Conservation (phyloP, 306 rosid species). For the Glycine latifolia region DNA sequence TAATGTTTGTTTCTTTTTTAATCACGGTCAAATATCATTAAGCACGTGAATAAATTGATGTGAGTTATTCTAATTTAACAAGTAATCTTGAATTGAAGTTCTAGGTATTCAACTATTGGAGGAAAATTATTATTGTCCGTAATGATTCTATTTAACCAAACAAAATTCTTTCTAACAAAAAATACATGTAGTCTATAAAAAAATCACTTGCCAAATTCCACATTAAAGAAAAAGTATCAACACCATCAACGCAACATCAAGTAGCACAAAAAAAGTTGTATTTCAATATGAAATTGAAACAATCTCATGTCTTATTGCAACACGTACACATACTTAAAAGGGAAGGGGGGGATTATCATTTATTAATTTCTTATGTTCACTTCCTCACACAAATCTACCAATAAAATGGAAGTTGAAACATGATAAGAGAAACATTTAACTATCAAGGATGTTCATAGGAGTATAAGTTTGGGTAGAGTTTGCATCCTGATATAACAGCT, state of each 20-base stretch:
- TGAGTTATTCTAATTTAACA: too few relatives aligned
- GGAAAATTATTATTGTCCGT: too few relatives aligned
- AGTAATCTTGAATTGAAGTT: too few relatives aligned
- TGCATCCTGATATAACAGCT: slow-evolving; percentile 65
- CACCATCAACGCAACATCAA: background rate
- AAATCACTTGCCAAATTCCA: background rate
- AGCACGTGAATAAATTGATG: too few relatives aligned
- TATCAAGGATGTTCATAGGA: slow-evolving; percentile 35
- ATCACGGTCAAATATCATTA: too few relatives aligned
- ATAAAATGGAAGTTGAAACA: slow-evolving; percentile 27
- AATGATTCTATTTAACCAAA: too few relatives aligned
- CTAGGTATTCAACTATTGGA: too few relatives aligned
- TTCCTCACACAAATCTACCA: slow-evolving; percentile 32
- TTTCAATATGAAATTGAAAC: slow-evolving; percentile 3
- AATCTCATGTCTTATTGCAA: slow-evolving; percentile 9
- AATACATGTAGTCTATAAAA: background rate
- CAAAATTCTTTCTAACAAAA: too few relatives aligned
- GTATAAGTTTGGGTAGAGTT: slow-evolving; percentile 54
- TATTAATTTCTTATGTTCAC: background rate
- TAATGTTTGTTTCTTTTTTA: too few relatives aligned
- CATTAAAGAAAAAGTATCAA: background rate
- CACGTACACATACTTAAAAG: background rate
- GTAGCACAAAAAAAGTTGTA: background rate
- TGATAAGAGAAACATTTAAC: too few relatives aligned
- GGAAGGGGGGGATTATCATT: background rate